phyloP scores from a whole-genome alignment of 768 basidiomycete genomes.

The Tylopilus vinaceipallidus region DNA sequence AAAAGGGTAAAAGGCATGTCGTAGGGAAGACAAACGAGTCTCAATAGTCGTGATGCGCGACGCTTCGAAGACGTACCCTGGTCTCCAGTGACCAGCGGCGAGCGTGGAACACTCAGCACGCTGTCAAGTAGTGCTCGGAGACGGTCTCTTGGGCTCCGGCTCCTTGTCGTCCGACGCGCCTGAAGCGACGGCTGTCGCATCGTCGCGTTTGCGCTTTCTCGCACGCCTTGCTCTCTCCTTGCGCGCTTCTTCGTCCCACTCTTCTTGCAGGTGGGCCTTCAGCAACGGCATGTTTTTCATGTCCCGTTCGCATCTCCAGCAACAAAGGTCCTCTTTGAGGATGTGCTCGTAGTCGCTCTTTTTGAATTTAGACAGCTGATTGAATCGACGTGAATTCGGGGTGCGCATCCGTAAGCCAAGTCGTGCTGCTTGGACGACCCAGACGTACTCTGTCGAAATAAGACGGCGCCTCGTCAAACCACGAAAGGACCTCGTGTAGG shows the following conservation, averaged over 20 bases:
- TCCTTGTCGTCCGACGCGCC: slow-evolving; percentile 2
- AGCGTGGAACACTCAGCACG: too few species aligned
- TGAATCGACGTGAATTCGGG: neutral
- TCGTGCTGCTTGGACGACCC: neutral
- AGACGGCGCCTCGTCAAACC: slow-evolving; percentile 68
- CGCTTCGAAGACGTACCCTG: too few species aligned
- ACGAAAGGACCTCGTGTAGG: slow-evolving; percentile 72
- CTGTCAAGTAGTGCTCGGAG: slow-evolving; percentile 6
- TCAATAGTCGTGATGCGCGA: too few species aligned
- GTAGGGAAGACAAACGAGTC: too few species aligned
- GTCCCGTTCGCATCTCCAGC: slow-evolving; percentile 64
- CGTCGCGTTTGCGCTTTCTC: slow-evolving; percentile 40
- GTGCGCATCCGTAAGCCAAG: neutral
- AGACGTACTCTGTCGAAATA: slow-evolving; percentile 50
- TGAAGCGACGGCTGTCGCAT: neutral
- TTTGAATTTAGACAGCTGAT: slow-evolving; percentile 54
- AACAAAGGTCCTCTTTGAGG: slow-evolving; percentile 64
- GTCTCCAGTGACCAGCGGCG: too few species aligned
- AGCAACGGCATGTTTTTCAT: slow-evolving; percentile 73
- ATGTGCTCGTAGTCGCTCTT: slow-evolving; percentile 57
- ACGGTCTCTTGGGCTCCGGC: slow-evolving; percentile 15
- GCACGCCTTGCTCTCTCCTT: slow-evolving; percentile 41
- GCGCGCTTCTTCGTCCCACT: slow-evolving; percentile 55
- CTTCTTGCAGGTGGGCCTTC: slow-evolving; percentile 72
- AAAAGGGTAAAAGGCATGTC: neutral